Evolutionary conservation across 2,329 filamentous ascomycete species (phyloP).

Genomic region (Elsinoe necatrix): DNA sequence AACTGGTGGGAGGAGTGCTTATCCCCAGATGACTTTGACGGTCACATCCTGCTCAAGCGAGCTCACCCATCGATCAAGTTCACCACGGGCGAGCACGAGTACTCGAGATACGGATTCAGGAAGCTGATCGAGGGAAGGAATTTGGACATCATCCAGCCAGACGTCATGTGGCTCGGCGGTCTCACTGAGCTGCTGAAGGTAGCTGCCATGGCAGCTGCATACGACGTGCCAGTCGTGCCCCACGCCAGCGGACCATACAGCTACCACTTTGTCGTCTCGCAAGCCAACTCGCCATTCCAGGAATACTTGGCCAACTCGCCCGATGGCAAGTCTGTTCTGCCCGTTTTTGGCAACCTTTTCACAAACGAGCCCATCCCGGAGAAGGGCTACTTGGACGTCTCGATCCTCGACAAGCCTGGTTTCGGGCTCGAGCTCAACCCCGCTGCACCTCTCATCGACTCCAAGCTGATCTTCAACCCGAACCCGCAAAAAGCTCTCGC

Average conservation of each 20-base stretch:
- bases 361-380: constrained; percentile 80
- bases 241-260: constrained; percentile 90
- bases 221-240: constrained; percentile 91
- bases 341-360: constrained; percentile 88
- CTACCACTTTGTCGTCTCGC: constrained; percentile 92
- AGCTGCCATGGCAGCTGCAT: constrained; percentile 78
- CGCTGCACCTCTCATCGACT: constrained; percentile 68
- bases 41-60: constrained; percentile 80
- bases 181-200: constrained; percentile 88
- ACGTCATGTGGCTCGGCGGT: constrained; percentile 96
- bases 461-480: constrained; percentile 62
- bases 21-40: constrained; percentile 83
- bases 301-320: constrained; percentile 92
- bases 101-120: constrained; percentile 87
- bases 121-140: constrained; percentile 88
- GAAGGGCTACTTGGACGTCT: constrained; percentile 71
- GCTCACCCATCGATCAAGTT: constrained; percentile 88
- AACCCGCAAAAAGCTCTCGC: constrained; percentile 40
- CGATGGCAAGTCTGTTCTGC: constrained; percentile 79
- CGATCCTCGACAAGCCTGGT: constrained; percentile 70
- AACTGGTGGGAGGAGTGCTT: constrained; percentile 98
- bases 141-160: constrained; percentile 87
- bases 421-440: constrained; percentile 86
- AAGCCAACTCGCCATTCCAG: constrained; percentile 89
- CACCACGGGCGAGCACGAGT: constrained; percentile 93